phyloP scores from a whole-genome alignment of 768 basidiomycete genomes.

The Phylloporus sp. region DNA sequence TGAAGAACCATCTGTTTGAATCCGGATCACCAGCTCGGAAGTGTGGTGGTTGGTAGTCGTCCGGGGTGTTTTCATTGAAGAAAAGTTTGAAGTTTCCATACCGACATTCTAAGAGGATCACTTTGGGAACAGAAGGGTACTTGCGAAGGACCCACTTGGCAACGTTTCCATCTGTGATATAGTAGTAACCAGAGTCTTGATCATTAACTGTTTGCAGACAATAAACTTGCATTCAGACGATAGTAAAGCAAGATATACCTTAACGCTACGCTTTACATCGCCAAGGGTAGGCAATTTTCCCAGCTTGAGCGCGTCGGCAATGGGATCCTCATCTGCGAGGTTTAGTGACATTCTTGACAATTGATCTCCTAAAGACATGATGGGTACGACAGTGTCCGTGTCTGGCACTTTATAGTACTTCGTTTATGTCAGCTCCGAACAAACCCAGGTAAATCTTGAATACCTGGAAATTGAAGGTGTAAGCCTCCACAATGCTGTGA shows the following conservation, averaged over 20 bases:
- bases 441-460: slow-evolving; percentile 2
- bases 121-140: background rate
- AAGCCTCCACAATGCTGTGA: slow-evolving; percentile 77
- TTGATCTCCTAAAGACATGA: slow-evolving; percentile 69
- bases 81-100: slow-evolving; percentile 88
- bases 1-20: slow-evolving; percentile 77
- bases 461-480: slow-evolving; percentile 84
- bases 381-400: slow-evolving; percentile 54
- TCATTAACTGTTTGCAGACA: slow-evolving; percentile 47
- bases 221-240: background rate
- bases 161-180: slow-evolving; percentile 76
- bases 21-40: slow-evolving; percentile 69
- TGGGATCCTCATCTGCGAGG: slow-evolving; percentile 47
- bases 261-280: slow-evolving; percentile 80
- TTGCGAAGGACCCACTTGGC: slow-evolving; percentile 51
- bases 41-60: slow-evolving; percentile 80
- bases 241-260: slow-evolving; percentile 39
- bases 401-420: slow-evolving; percentile 72
- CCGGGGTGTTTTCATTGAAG: slow-evolving; percentile 75
- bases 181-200: slow-evolving; percentile 76
- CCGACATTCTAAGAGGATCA: slow-evolving; percentile 53
- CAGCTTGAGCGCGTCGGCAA: slow-evolving; percentile 52
- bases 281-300: slow-evolving; percentile 69
- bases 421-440: slow-evolving; percentile 4
- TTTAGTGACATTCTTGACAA: slow-evolving; percentile 49